Evolutionary conservation across 2,329 filamentous ascomycete genomes (phyloP).

Genomic region (Fusarium napiforme): DNA sequence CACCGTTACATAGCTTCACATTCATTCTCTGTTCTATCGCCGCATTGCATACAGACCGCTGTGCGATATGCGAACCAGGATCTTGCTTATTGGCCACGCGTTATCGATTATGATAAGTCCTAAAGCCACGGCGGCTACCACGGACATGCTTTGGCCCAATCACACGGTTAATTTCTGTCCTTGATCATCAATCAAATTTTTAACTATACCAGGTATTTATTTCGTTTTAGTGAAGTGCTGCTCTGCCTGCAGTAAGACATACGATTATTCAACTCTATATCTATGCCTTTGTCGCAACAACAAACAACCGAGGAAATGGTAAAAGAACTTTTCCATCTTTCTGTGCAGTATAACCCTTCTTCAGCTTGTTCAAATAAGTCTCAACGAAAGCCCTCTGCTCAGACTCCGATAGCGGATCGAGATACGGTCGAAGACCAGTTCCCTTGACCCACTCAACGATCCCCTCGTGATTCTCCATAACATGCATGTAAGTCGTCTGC

Average conservation of each 20-base stretch:
- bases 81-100: background rate
- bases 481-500: constrained; percentile 65
- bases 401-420: constrained; percentile 57
- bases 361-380: constrained; percentile 59
- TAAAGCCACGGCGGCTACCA: background rate
- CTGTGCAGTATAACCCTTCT: constrained; percentile 55
- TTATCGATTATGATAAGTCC: background rate
- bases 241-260: no score
- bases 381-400: constrained; percentile 57
- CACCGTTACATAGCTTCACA: background rate
- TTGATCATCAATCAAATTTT: rapidly evolving
- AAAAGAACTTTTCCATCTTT: constrained; percentile 65
- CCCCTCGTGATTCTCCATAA: constrained; percentile 57
- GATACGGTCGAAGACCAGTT: constrained; percentile 65
- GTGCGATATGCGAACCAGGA: background rate
- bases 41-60: background rate
- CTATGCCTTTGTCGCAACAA: constrained; percentile 54
- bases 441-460: constrained; percentile 71
- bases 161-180: no score
- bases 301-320: constrained; percentile 66
- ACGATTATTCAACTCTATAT: no score
- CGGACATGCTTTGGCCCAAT: rapidly evolving
- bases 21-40: rapidly evolving
- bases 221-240: rapidly evolving
- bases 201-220: rapidly evolving